Percentiles rank a stretch among this genome's conserved stretches.
Evolutionary conservation across 2,329 filamentous ascomycete species (phyloP).

Genomic region (Triangularia verruculosa): DNA sequence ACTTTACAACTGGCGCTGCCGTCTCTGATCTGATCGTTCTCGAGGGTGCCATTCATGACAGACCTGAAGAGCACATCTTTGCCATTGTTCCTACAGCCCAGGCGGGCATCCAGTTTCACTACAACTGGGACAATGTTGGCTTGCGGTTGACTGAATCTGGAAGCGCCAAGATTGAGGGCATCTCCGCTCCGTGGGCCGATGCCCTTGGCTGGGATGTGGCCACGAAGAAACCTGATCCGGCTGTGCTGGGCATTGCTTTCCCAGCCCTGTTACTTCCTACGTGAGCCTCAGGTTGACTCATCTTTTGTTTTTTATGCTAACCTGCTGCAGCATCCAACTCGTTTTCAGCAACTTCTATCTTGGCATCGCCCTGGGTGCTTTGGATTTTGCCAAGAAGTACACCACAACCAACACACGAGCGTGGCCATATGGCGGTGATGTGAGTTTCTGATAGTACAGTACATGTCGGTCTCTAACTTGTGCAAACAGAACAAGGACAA

Average conservation of each 20-base stretch:
- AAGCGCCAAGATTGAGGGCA: constrained; percentile 56
- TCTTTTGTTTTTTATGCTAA: constrained; percentile 30
- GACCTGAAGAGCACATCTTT: constrained; percentile 59
- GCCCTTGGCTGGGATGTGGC: constrained; percentile 57
- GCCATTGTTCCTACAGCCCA: constrained; percentile 58
- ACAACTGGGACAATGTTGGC: constrained; percentile 66
- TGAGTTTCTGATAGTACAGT: constrained; percentile 30
- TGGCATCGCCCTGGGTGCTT: constrained; percentile 58
- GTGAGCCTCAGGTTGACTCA: constrained; percentile 28
- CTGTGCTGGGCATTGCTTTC: constrained; percentile 52
- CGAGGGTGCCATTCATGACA: constrained; percentile 56
- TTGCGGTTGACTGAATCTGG: constrained; percentile 63
- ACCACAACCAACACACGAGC: constrained; percentile 55
- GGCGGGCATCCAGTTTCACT: constrained; percentile 52
- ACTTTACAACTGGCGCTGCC: constrained; percentile 66
- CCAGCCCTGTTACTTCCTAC: constrained; percentile 58
- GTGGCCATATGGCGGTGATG: constrained; percentile 63
- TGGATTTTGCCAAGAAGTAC: constrained; percentile 54
- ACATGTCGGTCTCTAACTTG: background rate
- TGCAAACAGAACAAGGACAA: constrained; percentile 47
- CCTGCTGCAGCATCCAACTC: constrained; percentile 50
- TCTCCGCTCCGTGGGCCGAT: constrained; percentile 56
- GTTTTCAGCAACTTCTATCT: constrained; percentile 67
- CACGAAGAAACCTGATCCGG: constrained; percentile 49
- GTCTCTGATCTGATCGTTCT: constrained; percentile 64